phyloP scores from a whole-genome alignment of 371 early-diverging fungal species.

The Mortierella sp. region DNA sequence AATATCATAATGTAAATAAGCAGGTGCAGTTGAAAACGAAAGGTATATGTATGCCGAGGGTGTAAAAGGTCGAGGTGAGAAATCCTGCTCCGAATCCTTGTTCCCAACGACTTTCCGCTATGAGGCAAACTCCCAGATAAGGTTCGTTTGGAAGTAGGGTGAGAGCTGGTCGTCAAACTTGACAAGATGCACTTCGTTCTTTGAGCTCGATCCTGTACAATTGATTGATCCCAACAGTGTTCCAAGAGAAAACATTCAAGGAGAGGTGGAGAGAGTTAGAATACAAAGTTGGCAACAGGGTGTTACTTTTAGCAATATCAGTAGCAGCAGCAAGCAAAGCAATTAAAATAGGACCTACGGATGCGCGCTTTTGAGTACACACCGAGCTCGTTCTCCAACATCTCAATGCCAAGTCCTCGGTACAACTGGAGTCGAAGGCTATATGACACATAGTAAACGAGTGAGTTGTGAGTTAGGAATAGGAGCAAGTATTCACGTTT shows the following conservation, averaged over 20 bases:
- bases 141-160: conserved; percentile 48
- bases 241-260: background rate
- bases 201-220: conserved; percentile 22
- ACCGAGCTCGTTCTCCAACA: conserved; percentile 49
- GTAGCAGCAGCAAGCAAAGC: background rate
- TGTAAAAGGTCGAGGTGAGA: background rate
- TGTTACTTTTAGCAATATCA: background rate
- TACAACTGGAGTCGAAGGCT: conserved; percentile 50
- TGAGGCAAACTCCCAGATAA: conserved; percentile 57
- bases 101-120: background rate
- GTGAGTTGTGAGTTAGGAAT: background rate
- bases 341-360: conserved; percentile 21
- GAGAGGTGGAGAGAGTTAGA: background rate
- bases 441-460: background rate
- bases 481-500: background rate
- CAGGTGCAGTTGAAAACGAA: background rate
- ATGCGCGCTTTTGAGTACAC: conserved; percentile 47
- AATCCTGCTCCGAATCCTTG: background rate
- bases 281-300: background rate
- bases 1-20: background rate
- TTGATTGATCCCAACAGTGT: background rate
- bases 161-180: conserved; percentile 50
- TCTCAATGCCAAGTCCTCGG: conserved; percentile 51
- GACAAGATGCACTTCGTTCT: conserved; percentile 48
- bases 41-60: conserved; percentile 1